These are phyloP conservation scores for Desmodesmus armatus DNA, from an alignment of 139 green algal species.

Conservation along the genomic window DNA sequence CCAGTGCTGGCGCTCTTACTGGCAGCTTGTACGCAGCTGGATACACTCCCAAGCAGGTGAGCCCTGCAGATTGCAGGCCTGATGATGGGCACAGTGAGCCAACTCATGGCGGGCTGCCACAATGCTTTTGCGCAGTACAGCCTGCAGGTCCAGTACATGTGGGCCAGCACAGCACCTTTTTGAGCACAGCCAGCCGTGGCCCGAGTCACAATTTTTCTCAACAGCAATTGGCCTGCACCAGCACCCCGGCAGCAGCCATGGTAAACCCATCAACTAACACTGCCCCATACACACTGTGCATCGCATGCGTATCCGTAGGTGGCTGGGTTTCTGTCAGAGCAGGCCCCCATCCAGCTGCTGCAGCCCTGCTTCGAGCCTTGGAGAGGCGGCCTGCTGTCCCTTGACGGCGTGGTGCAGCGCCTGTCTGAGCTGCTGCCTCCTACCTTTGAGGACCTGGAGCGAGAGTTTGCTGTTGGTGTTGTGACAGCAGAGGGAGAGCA, in stretches of 20 bases:
- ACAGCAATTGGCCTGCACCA: not conserved
- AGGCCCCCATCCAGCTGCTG: slow-evolving; percentile 80
- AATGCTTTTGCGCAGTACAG: no score
- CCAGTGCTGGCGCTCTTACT: slow-evolving; percentile 80
- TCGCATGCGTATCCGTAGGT: slow-evolving; percentile 56
- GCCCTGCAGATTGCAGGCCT: no score
- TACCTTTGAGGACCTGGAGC: slow-evolving; percentile 84
- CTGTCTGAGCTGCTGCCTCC: slow-evolving; percentile 80
- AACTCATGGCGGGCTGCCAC: no score
- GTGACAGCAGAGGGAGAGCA: slow-evolving; percentile 70
- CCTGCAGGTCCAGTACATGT: no score
- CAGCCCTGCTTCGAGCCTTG: slow-evolving; percentile 67
- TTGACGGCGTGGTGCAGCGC: slow-evolving; percentile 77
- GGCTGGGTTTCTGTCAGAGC: slow-evolving; percentile 66
- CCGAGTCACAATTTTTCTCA: not conserved
- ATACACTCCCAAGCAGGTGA: slow-evolving; percentile 73
- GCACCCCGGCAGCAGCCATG: no score
- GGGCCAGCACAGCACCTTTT: no score
- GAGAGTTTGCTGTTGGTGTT: slow-evolving; percentile 83
- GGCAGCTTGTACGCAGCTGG: slow-evolving; percentile 86
- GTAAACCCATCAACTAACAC: no score
- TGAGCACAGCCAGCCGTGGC: no score
- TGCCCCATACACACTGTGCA: no score
- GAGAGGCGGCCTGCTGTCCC: slow-evolving; percentile 78
- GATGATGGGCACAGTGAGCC: no score